phyloP scores from a whole-genome alignment of 148 eudicot species.

The Euryodendron excelsum region DNA sequence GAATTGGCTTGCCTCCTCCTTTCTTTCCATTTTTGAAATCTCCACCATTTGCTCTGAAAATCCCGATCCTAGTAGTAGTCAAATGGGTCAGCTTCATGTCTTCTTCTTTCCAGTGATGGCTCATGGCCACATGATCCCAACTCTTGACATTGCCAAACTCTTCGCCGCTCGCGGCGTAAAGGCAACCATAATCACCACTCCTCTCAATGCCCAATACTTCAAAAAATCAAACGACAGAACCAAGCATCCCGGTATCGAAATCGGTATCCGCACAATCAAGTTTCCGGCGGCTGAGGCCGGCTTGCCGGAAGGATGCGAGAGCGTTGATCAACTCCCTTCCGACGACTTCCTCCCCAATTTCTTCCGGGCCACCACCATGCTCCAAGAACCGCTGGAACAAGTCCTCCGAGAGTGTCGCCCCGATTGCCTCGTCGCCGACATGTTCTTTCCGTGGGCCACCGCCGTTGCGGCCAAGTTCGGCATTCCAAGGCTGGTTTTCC shows the following conservation, averaged over 20 bases:
- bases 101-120: slow-evolving; percentile 48
- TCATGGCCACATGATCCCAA: slow-evolving; percentile 64
- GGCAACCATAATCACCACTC: slow-evolving; percentile 55
- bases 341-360: slow-evolving; percentile 20
- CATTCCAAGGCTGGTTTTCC: slow-evolving; percentile 55
- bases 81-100: slow-evolving; percentile 34
- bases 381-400: slow-evolving; percentile 13
- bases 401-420: slow-evolving; percentile 18
- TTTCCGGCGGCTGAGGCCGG: slow-evolving; percentile 41
- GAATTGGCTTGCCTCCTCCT: no score
- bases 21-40: no score
- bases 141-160: slow-evolving; percentile 45
- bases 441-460: slow-evolving; percentile 50
- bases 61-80: no score
- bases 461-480: slow-evolving; percentile 30
- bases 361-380: slow-evolving; percentile 11
- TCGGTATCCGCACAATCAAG: slow-evolving; percentile 21
- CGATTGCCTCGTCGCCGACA: slow-evolving; percentile 39
- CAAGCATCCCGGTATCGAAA: neutral
- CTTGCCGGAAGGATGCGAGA: slow-evolving; percentile 40
- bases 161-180: slow-evolving; percentile 44
- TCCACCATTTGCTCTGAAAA: no score
- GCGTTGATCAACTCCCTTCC: slow-evolving; percentile 26
- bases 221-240: slow-evolving; percentile 17
- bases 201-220: slow-evolving; percentile 30